phyloP scores from a whole-genome alignment of 179 eudicot genomes.

The Spergularia azorica region DNA sequence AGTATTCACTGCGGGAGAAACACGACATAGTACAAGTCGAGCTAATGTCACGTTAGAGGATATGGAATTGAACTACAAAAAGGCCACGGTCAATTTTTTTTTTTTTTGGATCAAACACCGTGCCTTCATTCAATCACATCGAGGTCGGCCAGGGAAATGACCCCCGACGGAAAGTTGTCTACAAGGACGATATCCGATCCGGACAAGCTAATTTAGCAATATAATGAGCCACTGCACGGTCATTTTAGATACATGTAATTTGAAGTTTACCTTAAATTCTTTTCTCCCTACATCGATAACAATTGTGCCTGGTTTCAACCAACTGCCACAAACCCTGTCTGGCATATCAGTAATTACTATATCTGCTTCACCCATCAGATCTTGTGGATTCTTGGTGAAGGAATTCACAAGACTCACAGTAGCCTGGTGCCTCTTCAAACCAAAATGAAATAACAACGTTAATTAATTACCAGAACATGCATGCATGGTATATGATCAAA shows the following conservation, averaged over 20 bases:
- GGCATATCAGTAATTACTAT: slow-evolving; percentile 57
- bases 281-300: slow-evolving; percentile 47
- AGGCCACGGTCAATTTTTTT: too few relatives aligned
- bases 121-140: too few relatives aligned
- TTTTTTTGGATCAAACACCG: too few relatives aligned
- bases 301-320: slow-evolving; percentile 55
- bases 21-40: too few relatives aligned
- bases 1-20: not conserved
- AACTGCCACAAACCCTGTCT: slow-evolving; percentile 52
- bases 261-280: slow-evolving; percentile 41
- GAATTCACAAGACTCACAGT: slow-evolving; percentile 56
- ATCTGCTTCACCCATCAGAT: slow-evolving; percentile 49
- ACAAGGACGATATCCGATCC: not conserved
- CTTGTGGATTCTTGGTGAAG: slow-evolving; percentile 49
- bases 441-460: slow-evolving; percentile 8
- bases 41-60: too few relatives aligned
- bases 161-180: not conserved
- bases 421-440: slow-evolving; percentile 53
- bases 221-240: not conserved
- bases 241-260: not conserved
- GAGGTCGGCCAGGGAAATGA: too few relatives aligned
- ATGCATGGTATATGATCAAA: too few relatives aligned
- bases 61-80: not conserved
- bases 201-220: too few relatives aligned
- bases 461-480: not conserved